Evolutionary conservation across 2,329 filamentous ascomycete species (phyloP).

Genomic region (Elsinoe ampelina): DNA sequence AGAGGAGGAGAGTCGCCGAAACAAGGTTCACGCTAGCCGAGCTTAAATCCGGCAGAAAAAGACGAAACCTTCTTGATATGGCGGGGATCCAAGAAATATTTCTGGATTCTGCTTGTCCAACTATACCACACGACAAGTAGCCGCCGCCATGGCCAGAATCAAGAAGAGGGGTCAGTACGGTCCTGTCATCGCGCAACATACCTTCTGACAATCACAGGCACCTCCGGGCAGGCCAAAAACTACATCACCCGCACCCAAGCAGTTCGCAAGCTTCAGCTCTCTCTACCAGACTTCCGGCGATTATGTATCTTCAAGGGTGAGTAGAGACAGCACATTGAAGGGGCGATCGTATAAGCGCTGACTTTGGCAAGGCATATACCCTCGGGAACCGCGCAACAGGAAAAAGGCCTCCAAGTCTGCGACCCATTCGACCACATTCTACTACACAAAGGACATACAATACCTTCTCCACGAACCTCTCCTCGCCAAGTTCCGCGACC

Average conservation of each 20-base stretch:
- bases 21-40: constrained; percentile 9
- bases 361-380: constrained; percentile 63
- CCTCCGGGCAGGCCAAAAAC: constrained; percentile 90
- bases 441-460: constrained; percentile 90
- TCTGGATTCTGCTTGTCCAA: constrained; percentile 3
- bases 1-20: neutral
- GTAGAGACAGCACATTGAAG: neutral
- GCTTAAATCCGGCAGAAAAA: constrained; percentile 12
- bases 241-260: constrained; percentile 96
- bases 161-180: constrained; percentile 71
- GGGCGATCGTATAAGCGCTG: constrained; percentile 15
- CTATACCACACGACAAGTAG: neutral
- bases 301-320: constrained; percentile 95
- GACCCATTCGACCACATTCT: constrained; percentile 85
- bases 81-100: constrained; percentile 5
- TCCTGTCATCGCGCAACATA: neutral
- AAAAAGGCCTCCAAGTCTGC: constrained; percentile 93
- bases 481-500: constrained; percentile 88
- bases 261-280: constrained; percentile 95
- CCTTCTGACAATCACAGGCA: constrained; percentile 41
- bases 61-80: neutral
- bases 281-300: constrained; percentile 91
- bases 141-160: constrained; percentile 49
- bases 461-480: constrained; percentile 96
- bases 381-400: constrained; percentile 89